These are phyloP conservation scores for Candida anglica DNA, from an alignment of 805 yeast genomes.

Conservation along the genomic window DNA sequence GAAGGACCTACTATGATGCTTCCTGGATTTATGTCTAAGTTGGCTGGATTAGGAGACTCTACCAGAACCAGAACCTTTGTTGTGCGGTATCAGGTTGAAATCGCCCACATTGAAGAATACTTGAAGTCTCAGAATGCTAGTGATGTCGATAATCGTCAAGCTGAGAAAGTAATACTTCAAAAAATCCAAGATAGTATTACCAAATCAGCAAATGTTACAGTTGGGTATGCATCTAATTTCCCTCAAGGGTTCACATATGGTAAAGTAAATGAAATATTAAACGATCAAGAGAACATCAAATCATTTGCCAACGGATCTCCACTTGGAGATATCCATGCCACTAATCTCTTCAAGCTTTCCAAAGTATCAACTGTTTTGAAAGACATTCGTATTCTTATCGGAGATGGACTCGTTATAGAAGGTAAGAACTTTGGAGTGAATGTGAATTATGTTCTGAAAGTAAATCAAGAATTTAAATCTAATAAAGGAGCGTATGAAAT, in stretches of 20 bases:
- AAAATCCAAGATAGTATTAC: slow-evolving; percentile 13
- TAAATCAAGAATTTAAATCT: not conserved
- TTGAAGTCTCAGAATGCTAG: slow-evolving; percentile 7
- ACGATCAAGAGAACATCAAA: slow-evolving; percentile 13
- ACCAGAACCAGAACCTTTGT: slow-evolving; percentile 40
- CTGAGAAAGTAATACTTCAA: too few species aligned
- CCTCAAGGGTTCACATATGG: slow-evolving; percentile 53
- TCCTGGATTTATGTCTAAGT: slow-evolving; percentile 50
- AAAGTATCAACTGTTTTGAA: slow-evolving; percentile 22
- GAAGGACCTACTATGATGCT: slow-evolving; percentile 65
- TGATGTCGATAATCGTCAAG: slow-evolving; percentile 2
- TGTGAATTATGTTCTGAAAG: slow-evolving; percentile 7
- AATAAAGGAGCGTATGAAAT: not conserved
- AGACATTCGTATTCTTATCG: slow-evolving; percentile 17
- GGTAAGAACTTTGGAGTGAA: slow-evolving; percentile 10
- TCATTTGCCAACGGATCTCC: slow-evolving; percentile 7
- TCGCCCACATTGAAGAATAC: slow-evolving; percentile 14
- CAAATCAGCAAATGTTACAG: slow-evolving; percentile 15
- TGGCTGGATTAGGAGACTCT: slow-evolving; percentile 50
- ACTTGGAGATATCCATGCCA: slow-evolving; percentile 14
- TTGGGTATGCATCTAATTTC: slow-evolving; percentile 22
- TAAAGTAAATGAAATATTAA: slow-evolving; percentile 52
- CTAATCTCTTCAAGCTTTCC: slow-evolving; percentile 23
- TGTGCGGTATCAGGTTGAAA: slow-evolving; percentile 25
- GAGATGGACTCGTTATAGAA: slow-evolving; percentile 13